Base-by-base conservation (phyloP, 805 yeast species). In the Blastobotrys mokoenaii region DNA sequence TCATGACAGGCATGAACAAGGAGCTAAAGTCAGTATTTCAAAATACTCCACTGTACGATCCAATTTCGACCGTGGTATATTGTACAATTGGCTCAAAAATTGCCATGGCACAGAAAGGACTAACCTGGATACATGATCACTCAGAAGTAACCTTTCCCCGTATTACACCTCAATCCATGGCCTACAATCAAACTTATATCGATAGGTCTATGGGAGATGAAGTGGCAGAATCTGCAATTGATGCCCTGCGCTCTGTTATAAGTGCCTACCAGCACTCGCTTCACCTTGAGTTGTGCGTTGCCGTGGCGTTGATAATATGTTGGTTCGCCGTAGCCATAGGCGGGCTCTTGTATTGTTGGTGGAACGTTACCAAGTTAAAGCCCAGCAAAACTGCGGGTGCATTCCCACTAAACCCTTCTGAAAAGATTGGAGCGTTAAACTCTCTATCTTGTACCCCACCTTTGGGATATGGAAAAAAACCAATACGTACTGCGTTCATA, bases 11-110 rank as follows among this genome's bases (percentile, higher is more conserved):
- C n/a, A 73, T 89, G 67, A 80, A 84, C 57, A 55, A 58, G 2
- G 78, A 79, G 0, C 61, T 93, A 4, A 69, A 70, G 25, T 68
- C 71, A 7, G 70, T 79, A 0, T 88, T 93, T 63, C 78, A 80
- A 3, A 71, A 71, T 2, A 86, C 97, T 0, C 74, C 83, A 0
- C 64, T 90, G 9, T 75, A 79, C 40, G 59, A 60, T 1, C 84
- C 94, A 0, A 70, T 87, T 39, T 70, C 72, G 25, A 72, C 81
- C 0, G 77, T 87, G 0, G 83, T 89, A 3, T 78, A 80, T 29
- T 90, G 98, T 65, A 76, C 85, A 2, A 69, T 93, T 33, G 90
- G 85, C 14, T 69, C 82, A 41, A 93, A 90, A 55, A 61, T 90
- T 5, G 70, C 69, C 11, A 69, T 73, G 17, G 67, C 87, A 2